Conservation (phyloP, 106 monocot genomes). For the Xerophyta viscosa region DNA sequence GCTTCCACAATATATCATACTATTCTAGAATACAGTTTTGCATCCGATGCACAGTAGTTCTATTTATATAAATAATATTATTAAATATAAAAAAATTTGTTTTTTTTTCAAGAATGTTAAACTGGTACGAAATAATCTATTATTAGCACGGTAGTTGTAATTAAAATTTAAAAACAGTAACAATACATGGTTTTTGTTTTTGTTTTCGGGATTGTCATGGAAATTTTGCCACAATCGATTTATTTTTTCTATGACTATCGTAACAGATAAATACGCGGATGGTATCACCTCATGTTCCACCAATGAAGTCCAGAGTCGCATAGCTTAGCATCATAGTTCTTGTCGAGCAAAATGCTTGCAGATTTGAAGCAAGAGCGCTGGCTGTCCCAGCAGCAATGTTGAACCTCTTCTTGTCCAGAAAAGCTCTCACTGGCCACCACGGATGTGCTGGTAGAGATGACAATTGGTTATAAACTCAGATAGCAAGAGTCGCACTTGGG, state of each 20-base stretch:
- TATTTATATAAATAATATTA: too few species aligned
- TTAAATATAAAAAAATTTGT: too few species aligned
- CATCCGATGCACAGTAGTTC: too few species aligned
- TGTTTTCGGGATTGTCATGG: too few species aligned
- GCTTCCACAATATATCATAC: too few species aligned
- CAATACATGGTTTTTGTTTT: too few species aligned
- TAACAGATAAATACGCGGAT: slow-evolving; percentile 69
- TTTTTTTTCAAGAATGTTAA: too few species aligned
- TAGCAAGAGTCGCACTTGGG: slow-evolving; percentile 65
- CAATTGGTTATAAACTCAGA: slow-evolving; percentile 70
- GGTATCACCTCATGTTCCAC: slow-evolving; percentile 46
- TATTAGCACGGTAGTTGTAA: too few species aligned
- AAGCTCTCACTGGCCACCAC: slow-evolving; percentile 34
- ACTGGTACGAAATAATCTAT: too few species aligned
- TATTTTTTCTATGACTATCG: too few species aligned
- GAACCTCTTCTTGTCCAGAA: slow-evolving; percentile 75
- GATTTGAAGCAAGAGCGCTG: slow-evolving; percentile 80
- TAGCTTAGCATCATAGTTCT: slow-evolving; percentile 55
- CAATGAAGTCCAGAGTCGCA: slow-evolving; percentile 81
- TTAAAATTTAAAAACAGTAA: too few species aligned
- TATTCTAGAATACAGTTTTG: background rate
- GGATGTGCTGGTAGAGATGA: slow-evolving; percentile 82
- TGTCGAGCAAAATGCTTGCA: slow-evolving; percentile 74
- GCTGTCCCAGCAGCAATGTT: slow-evolving; percentile 66
- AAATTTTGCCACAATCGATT: too few species aligned